phyloP scores from a whole-genome alignment of 2,329 filamentous ascomycete species.

The Pseudonectria foliicola region DNA sequence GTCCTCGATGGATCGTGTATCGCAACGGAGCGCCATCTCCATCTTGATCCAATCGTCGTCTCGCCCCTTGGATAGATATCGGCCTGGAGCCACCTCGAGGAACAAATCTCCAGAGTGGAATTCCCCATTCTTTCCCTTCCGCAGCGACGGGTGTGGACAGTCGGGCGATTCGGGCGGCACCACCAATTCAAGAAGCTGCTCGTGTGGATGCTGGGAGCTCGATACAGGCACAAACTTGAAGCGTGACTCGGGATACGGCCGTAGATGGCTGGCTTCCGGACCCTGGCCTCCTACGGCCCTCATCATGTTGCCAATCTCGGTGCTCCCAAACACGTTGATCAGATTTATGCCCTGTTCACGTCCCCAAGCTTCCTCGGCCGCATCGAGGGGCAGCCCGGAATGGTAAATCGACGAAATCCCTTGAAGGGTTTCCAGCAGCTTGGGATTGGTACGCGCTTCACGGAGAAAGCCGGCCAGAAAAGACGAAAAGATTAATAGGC shows the following conservation, averaged over 20 bases:
- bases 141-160: conserved; percentile 6
- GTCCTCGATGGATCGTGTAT: conserved; percentile 14
- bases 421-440: conserved; percentile 4
- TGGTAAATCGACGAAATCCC: conserved; percentile 3
- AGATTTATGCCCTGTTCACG: conserved; percentile 5
- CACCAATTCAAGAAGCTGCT: conserved; percentile 9
- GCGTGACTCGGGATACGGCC: neutral
- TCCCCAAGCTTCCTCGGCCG: conserved; percentile 8
- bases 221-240: conserved; percentile 8
- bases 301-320: conserved; percentile 7
- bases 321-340: conserved; percentile 10
- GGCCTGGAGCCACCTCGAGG: conserved; percentile 11
- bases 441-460: conserved; percentile 7
- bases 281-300: neutral
- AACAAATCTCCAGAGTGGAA: conserved; percentile 20
- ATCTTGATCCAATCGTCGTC: conserved; percentile 22
- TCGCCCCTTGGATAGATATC: conserved; percentile 11
- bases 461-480: conserved; percentile 5
- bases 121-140: conserved; percentile 11
- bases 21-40: conserved; percentile 12
- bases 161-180: conserved; percentile 8
- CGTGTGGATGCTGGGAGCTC: neutral
- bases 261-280: no score
- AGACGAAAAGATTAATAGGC: conserved; percentile 6
- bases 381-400: conserved; percentile 3